Percentiles rank a stretch among this genome's conserved stretches.
Conservation (phyloP, 495 filamentous ascomycete species). For the Neurospora hispaniola region DNA sequence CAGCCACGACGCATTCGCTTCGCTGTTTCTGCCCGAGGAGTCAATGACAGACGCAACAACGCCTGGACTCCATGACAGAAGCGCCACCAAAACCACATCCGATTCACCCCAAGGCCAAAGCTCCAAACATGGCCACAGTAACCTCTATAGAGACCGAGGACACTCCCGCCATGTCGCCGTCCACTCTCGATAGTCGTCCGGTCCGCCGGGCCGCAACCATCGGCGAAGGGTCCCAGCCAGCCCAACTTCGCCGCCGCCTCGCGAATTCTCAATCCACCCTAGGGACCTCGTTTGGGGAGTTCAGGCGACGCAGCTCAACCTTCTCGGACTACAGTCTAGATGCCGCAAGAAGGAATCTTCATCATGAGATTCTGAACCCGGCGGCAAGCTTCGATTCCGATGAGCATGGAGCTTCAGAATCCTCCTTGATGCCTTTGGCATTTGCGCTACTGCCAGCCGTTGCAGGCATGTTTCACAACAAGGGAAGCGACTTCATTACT, state of each 20-base stretch:
- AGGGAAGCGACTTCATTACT: slow-evolving; percentile 72
- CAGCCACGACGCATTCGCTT: not conserved
- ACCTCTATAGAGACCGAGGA: slow-evolving; percentile 2
- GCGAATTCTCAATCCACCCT: slow-evolving; percentile 8
- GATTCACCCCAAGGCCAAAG: not conserved
- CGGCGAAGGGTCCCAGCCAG: slow-evolving; percentile 19
- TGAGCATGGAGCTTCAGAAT: slow-evolving; percentile 27
- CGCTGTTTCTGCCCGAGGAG: not conserved
- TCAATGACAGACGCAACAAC: not conserved
- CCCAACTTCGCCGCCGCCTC: slow-evolving; percentile 5
- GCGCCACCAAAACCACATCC: not conserved
- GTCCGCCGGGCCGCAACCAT: slow-evolving; percentile 26
- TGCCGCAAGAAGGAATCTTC: slow-evolving; percentile 55
- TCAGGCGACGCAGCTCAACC: slow-evolving; percentile 58
- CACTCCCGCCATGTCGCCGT: slow-evolving; percentile 10
- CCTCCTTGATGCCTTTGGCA: slow-evolving; percentile 67
- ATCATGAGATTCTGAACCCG: slow-evolving; percentile 63
- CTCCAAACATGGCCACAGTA: not conserved
- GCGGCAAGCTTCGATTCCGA: slow-evolving; percentile 34
- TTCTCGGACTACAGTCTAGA: slow-evolving; percentile 61
- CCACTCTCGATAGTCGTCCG: slow-evolving; percentile 13
- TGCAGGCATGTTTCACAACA: slow-evolving; percentile 72
- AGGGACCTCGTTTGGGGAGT: slow-evolving; percentile 15
- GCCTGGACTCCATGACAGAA: not conserved
- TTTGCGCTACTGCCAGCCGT: slow-evolving; percentile 79